Evolutionary conservation across 441 rosid species (phyloP), one percentile per base, ranked within the genome.

Genomic region (Lepidium campestre): DNA sequence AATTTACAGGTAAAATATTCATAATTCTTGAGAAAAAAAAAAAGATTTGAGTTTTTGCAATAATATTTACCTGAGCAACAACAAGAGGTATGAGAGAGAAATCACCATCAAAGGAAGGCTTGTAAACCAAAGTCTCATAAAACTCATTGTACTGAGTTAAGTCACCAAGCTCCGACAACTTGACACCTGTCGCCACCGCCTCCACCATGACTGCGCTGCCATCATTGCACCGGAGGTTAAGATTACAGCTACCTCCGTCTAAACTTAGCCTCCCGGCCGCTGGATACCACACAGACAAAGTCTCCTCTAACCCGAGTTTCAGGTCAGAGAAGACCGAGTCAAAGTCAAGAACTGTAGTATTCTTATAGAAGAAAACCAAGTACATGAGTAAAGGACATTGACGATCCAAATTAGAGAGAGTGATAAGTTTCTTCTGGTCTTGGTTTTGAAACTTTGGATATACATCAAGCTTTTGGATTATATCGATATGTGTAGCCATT

Each of bases 321-420:
- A 85, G 78, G 74, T 71, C 60, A 14, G 77, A 65, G 37, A 83
- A 86, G 53, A 82, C 75, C 0, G 67, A 71, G 34, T 60, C 76
- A 23, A 74, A 50, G 52, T 79, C 75, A 20, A 62, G 67, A 70
- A 29, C 34, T 23, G 65, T 62, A 59, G 78, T 42, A 11, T 78
- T 72, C 40, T 77, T 80, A 81, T 85, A 85, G 71, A 86, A 83
- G 78, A 88, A 84, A 48, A 86, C 87, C 45, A 81, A 57, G 76
- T 82, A 81, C 92, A 85, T 79, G 48, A 83, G 86, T 47, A 57
- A 25, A 8, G 96, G 87, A 74, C 90, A 86, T 62, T 88, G 90
- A 71, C 87, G 75, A 79, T 88, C 95, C 72, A 86, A 79, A 70
- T 80, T 81, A 32, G 94, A 86, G 17, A 84, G 82, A 35, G 34